These are phyloP conservation scores for Strobilomyces echinocephalus DNA, from an alignment of 768 basidiomycete species.

Conservation along the genomic window DNA sequence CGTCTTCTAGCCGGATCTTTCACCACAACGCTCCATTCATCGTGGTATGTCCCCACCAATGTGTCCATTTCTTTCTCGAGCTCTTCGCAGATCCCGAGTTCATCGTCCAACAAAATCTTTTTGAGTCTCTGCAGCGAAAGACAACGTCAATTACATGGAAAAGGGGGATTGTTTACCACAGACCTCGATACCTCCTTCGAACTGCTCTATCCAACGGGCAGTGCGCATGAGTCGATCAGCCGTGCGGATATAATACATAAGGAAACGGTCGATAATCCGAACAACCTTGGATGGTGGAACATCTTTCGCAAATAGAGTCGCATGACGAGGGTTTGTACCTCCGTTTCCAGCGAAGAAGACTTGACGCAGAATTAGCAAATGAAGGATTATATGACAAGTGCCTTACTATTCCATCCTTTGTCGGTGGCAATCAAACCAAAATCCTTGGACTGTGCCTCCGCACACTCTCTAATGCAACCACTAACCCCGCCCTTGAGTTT, in stretches of 20 bases:
- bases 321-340: constrained; percentile 57
- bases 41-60: constrained; percentile 60
- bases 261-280: constrained; percentile 58
- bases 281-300: constrained; percentile 63
- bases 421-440: constrained; percentile 74
- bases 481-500: constrained; percentile 76
- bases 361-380: not conserved
- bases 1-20: constrained; percentile 45
- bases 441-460: constrained; percentile 71
- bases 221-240: constrained; percentile 70
- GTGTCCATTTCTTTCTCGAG: constrained; percentile 62
- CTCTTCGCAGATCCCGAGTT: constrained; percentile 66
- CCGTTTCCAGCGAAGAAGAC: constrained; percentile 65
- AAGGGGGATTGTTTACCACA: not conserved
- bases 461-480: constrained; percentile 72
- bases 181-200: constrained; percentile 67
- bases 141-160: not conserved
- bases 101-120: constrained; percentile 62
- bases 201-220: constrained; percentile 66
- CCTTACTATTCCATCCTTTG: constrained; percentile 70
- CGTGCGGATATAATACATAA: constrained; percentile 66
- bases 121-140: constrained; percentile 44
- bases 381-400: not conserved
- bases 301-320: constrained; percentile 60
- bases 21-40: constrained; percentile 68